Conservation (phyloP, 768 basidiomycete species). For the Naganishia vishniacii region DNA sequence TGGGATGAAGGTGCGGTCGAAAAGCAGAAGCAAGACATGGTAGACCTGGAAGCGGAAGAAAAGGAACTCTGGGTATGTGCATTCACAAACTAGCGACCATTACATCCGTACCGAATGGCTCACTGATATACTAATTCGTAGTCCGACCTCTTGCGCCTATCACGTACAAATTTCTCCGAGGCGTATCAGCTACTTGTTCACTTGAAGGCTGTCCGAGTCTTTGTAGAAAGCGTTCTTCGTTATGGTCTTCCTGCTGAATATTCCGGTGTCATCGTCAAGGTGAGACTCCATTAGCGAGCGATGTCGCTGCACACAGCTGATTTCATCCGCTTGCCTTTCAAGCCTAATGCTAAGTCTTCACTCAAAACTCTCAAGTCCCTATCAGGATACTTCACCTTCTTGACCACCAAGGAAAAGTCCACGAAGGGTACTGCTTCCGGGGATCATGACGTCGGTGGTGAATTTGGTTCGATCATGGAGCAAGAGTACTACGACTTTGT, state of each 20-base stretch:
- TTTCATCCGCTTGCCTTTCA: slow-evolving; percentile 16
- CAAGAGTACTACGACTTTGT: slow-evolving; percentile 96
- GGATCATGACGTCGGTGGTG: slow-evolving; percentile 71
- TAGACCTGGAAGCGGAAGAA: slow-evolving; percentile 74
- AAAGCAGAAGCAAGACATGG: slow-evolving; percentile 75
- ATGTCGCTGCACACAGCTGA: not conserved
- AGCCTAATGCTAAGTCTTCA: slow-evolving; percentile 81
- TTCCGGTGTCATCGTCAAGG: slow-evolving; percentile 73
- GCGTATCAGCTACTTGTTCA: slow-evolving; percentile 90
- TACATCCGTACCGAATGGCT: not conserved
- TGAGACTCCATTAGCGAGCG: slow-evolving; percentile 42
- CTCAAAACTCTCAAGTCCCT: slow-evolving; percentile 72
- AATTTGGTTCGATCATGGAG: slow-evolving; percentile 87
- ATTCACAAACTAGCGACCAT: not conserved
- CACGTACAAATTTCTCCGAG: slow-evolving; percentile 94
- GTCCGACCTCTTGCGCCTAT: slow-evolving; percentile 84
- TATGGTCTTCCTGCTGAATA: slow-evolving; percentile 94
- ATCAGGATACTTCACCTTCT: slow-evolving; percentile 72
- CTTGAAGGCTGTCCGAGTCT: slow-evolving; percentile 81
- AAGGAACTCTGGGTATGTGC: slow-evolving; percentile 87
- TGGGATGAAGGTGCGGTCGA: slow-evolving; percentile 75
- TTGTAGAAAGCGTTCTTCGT: slow-evolving; percentile 88
- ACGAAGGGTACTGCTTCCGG: slow-evolving; percentile 35
- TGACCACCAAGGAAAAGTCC: slow-evolving; percentile 62
- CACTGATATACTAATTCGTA: slow-evolving; percentile 44